phyloP scores from a whole-genome alignment of 192 early-diverging fungal genomes.

The Glomus cerebriforme region DNA sequence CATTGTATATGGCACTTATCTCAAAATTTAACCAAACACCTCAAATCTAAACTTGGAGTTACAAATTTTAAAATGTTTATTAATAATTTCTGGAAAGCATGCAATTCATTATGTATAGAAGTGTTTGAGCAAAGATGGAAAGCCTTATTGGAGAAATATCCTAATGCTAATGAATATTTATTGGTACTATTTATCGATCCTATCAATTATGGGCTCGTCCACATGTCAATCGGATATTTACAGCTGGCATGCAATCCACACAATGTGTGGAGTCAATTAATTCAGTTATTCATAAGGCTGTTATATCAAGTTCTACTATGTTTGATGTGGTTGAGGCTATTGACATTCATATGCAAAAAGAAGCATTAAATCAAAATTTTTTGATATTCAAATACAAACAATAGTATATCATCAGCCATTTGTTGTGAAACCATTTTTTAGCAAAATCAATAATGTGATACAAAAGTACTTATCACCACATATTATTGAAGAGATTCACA shows the following conservation, averaged over 20 bases:
- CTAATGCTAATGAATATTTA: neutral
- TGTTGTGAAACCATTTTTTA: no score
- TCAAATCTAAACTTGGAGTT: neutral
- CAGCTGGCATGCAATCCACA: constrained; percentile 25
- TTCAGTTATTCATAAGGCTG: no score
- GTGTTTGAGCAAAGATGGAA: neutral
- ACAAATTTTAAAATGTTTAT: neutral
- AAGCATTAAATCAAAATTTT: no score
- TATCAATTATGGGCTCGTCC: constrained; percentile 4
- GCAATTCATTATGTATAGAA: neutral
- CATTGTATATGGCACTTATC: neutral
- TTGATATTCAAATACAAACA: no score
- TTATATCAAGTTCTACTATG: no score
- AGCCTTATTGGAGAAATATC: neutral
- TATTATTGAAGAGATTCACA: no score
- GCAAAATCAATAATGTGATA: no score
- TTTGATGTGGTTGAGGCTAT: no score
- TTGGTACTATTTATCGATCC: neutral
- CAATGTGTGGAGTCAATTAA: neutral
- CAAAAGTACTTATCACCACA: no score
- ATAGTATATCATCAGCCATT: no score
- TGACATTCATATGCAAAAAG: no score
- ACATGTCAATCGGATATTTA: constrained; percentile 17
- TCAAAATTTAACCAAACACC: neutral
- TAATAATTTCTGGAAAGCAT: neutral